Conservation (phyloP, 2,329 filamentous ascomycete genomes). For the Colletotrichum eleusines region DNA sequence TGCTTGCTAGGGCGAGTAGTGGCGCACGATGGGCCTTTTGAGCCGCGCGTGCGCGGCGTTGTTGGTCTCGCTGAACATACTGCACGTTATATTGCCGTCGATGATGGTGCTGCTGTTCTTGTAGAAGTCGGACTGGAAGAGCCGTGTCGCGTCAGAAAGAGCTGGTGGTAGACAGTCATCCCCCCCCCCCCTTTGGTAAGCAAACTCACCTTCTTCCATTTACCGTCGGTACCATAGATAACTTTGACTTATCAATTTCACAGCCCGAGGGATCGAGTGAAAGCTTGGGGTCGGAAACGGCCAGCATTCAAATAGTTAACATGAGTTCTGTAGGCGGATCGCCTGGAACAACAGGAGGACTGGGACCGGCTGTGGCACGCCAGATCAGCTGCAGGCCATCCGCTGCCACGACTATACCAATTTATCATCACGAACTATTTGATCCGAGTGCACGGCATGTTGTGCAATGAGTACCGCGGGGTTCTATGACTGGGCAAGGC, state of each 20-base stretch:
- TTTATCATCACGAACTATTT: not conserved
- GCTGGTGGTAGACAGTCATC: not conserved
- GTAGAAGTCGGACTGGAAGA: constrained; percentile 53
- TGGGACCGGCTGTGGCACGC: not conserved
- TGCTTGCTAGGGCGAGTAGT: constrained; percentile 51
- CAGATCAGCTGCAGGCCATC: too few species aligned
- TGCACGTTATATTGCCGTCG: constrained; percentile 52
- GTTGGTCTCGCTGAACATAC: constrained; percentile 54
- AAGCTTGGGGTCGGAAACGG: not conserved
- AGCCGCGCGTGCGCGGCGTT: constrained; percentile 49
- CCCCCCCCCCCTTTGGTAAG: not conserved
- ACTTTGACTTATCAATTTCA: constrained; percentile 42
- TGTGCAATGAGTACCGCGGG: not conserved
- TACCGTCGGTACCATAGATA: constrained; percentile 47
- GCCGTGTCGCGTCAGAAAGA: not conserved
- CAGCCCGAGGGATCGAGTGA: not conserved
- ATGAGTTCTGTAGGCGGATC: not conserved
- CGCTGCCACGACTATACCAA: not conserved
- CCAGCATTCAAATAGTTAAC: not conserved
- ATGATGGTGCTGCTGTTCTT: constrained; percentile 51
- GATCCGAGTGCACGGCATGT: not conserved
- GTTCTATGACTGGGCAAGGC: not conserved
- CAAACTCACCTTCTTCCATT: constrained; percentile 43
- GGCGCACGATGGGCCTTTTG: constrained; percentile 54
- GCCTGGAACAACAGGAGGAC: not conserved